Base-by-base conservation (phyloP, 768 basidiomycete species). In the Boletus huronensis region DNA sequence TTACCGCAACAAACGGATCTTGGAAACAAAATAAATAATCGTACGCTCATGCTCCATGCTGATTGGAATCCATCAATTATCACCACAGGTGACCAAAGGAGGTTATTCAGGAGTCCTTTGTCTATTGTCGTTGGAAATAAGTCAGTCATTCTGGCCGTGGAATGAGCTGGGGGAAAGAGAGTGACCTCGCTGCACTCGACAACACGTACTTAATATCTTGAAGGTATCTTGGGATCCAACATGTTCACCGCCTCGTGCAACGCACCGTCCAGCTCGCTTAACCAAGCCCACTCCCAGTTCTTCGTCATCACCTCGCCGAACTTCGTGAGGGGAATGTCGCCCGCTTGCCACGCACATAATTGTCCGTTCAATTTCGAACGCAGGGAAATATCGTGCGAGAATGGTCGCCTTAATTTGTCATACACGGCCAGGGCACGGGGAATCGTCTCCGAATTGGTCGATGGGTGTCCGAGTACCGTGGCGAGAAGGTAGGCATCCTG, bases 271-370 rank as follows among this genome's bases (percentile, higher is more conserved):
- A 68, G 47, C 1, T 63, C 57, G 32, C 50, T 59, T 3, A 66
- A 23, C 67, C 68, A 70, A 29, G 64, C 67, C 85, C 85, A 88
- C 53, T 81, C 79, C 83, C 82, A 85, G 45, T 77, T 79, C 62
- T 73, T 73, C 17, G 74, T 75, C 25, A 86, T 65, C 11, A 65
- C 65, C 32, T 72, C 64, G 6, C 72, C 75, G 4, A 85, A 63
- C 38, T 73, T 62, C 16, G 72, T 59, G 9, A 82, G 68, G 52
- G 71, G 71, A 1, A 65, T 46, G 34, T 58, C 53, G 17, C 53
- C 35, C 10, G 36, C 53, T 48, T 71, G 67, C 28, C 58, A 54
- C 3, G 36, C 26, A 34, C 10, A 48, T 39, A 64, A 19, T 40
- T 61, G 59, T 36, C 65, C 61, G 31, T 51, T 55, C 58, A 44